Evolutionary conservation across 192 early-diverging fungal genomes (phyloP).

Genomic region (Backusella mclennaniae): DNA sequence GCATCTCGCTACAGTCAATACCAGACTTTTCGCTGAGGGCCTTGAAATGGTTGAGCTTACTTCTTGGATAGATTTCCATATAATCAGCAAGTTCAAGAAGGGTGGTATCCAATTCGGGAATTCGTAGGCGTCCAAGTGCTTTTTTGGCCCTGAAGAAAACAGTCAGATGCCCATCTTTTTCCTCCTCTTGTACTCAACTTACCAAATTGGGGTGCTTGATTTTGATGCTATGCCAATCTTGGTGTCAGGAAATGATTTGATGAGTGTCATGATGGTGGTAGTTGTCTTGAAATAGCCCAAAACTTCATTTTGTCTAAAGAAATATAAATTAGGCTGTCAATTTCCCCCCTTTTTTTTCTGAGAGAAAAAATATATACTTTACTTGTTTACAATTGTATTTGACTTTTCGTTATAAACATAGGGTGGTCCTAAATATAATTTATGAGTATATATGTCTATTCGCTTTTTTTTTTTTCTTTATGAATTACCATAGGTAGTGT

Average conservation of each 20-base stretch:
- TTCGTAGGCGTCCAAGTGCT: constrained; percentile 15
- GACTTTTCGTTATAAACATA: constrained; percentile 12
- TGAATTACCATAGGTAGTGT: constrained; percentile 19
- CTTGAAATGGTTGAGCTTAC: constrained; percentile 40
- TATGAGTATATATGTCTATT: not conserved
- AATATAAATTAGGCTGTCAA: not conserved
- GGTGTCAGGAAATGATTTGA: constrained; percentile 28
- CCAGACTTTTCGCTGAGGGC: constrained; percentile 22
- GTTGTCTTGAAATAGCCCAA: constrained; percentile 34
- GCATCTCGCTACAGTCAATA: constrained; percentile 43
- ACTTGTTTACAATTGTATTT: constrained; percentile 12
- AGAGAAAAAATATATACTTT: no score
- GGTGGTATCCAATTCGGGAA: constrained; percentile 19
- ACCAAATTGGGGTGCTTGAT: constrained; percentile 43
- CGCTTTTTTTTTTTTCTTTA: not conserved
- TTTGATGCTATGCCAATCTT: constrained; percentile 42
- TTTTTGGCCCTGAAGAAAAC: constrained; percentile 6
- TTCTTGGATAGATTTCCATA: constrained; percentile 37
- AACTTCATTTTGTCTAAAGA: constrained; percentile 18
- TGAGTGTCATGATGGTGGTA: constrained; percentile 26
- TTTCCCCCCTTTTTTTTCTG: not conserved
- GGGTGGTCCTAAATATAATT: constrained; percentile 14
- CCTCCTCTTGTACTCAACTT: not conserved
- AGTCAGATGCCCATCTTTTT: no score
- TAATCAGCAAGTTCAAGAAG: constrained; percentile 27